phyloP scores from a whole-genome alignment of 2,329 filamentous ascomycete genomes.

The Penicillium sp. region DNA sequence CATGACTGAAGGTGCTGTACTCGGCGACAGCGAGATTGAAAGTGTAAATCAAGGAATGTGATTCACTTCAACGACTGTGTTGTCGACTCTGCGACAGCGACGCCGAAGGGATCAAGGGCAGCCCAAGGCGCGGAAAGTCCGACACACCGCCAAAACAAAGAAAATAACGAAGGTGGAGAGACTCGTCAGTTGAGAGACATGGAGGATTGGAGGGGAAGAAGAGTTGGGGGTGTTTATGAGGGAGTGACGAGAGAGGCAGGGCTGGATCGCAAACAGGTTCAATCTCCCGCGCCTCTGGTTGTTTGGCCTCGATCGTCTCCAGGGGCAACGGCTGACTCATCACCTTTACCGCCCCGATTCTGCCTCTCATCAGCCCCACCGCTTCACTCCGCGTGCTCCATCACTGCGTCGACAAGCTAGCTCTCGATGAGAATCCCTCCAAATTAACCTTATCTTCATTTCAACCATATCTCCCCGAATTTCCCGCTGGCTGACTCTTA shows the following conservation, averaged over 20 bases:
- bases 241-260: constrained; percentile 17
- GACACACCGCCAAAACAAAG: constrained; percentile 19
- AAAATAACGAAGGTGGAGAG: constrained; percentile 20
- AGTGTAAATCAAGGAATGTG: constrained; percentile 18
- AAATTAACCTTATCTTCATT: constrained; percentile 9
- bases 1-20: constrained; percentile 31
- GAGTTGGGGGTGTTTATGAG: constrained; percentile 26
- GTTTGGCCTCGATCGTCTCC: constrained; percentile 35
- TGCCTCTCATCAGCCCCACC: constrained; percentile 32
- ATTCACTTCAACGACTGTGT: constrained; percentile 17
- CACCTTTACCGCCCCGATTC: constrained; percentile 29
- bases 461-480: background rate
- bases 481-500: background rate
- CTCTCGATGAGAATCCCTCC: constrained; percentile 12
- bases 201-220: constrained; percentile 2
- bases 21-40: constrained; percentile 3
- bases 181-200: constrained; percentile 25
- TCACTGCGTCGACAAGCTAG: constrained; percentile 18
- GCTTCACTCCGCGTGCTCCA: constrained; percentile 23
- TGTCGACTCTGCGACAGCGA: constrained; percentile 19
- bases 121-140: constrained; percentile 20
- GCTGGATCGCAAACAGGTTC: constrained; percentile 26
- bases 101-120: constrained; percentile 22
- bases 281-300: constrained; percentile 28
- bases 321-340: constrained; percentile 41